phyloP scores from a whole-genome alignment of 2,329 filamentous ascomycete species.

The Chaetomium olivaceum region DNA sequence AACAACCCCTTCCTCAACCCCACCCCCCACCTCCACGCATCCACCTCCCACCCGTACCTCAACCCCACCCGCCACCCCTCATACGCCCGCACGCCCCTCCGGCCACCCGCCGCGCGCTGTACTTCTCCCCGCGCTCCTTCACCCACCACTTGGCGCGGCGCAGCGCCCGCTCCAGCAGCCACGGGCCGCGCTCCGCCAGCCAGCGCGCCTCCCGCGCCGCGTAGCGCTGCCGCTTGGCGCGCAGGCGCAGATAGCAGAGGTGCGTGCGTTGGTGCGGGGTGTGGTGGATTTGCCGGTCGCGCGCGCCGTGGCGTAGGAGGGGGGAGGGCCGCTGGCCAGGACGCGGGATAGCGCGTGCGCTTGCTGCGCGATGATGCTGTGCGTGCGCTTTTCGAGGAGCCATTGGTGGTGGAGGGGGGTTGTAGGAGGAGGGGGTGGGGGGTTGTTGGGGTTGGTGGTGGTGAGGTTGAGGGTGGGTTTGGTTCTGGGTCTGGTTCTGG shows the following conservation, averaged over 20 bases:
- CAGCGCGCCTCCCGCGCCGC: not conserved
- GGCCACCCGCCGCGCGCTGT: not conserved
- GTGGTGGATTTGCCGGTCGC: not conserved
- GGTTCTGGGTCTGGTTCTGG: not conserved
- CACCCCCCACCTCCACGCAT: constrained; percentile 3
- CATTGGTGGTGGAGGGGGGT: not conserved
- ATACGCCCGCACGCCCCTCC: not conserved
- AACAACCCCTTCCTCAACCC: not conserved
- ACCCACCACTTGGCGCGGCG: not conserved
- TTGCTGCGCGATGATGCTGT: not conserved
- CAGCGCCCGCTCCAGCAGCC: not conserved
- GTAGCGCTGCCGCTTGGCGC: not conserved
- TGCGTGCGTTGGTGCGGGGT: not conserved
- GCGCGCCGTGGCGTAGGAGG: not conserved
- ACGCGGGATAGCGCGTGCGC: not conserved
- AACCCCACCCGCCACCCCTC: not conserved
- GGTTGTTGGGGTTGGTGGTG: not conserved
- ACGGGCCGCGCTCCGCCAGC: not conserved
- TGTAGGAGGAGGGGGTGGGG: too few relatives aligned
- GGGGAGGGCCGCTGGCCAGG: not conserved
- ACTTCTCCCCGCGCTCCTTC: not conserved
- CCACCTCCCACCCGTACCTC: not conserved
- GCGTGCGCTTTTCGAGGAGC: not conserved
- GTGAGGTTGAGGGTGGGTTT: too few relatives aligned
- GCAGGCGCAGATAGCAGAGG: not conserved